These are phyloP conservation scores for Zygosaccharomyces gambellarensis DNA, from an alignment of 805 yeast species.

Conservation along the genomic window DNA sequence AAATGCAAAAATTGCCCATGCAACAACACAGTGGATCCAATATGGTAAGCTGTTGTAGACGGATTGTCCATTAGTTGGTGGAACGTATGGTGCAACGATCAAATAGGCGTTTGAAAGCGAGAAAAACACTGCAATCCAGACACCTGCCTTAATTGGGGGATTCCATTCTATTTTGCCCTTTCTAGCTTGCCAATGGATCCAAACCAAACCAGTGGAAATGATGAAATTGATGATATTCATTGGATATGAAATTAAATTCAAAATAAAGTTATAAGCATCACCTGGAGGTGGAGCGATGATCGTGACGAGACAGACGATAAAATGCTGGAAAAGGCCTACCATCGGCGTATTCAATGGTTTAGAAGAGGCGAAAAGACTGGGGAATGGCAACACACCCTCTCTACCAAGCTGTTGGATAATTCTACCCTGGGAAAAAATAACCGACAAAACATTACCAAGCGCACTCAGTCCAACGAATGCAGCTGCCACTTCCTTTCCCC, in stretches of 20 bases:
- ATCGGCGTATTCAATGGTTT: slow-evolving; percentile 71
- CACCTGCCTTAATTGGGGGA: slow-evolving; percentile 65
- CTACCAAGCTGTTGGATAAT: slow-evolving; percentile 75
- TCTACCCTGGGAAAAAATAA: slow-evolving; percentile 77
- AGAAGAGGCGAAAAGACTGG: slow-evolving; percentile 63
- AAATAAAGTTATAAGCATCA: slow-evolving; percentile 77
- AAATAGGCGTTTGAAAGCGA: slow-evolving; percentile 60
- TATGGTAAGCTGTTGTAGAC: slow-evolving; percentile 71
- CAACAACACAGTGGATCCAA: slow-evolving; percentile 76
- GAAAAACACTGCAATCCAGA: slow-evolving; percentile 61
- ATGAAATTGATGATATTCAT: slow-evolving; percentile 67
- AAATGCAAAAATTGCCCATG: slow-evolving; percentile 65
- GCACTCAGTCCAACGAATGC: slow-evolving; percentile 80
- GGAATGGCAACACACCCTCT: slow-evolving; percentile 75
- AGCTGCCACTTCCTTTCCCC: slow-evolving; percentile 67
- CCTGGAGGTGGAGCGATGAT: slow-evolving; percentile 82
- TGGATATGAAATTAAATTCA: slow-evolving; percentile 78
- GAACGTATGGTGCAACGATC: slow-evolving; percentile 72
- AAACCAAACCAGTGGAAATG: slow-evolving; percentile 55
- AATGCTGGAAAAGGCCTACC: slow-evolving; percentile 70
- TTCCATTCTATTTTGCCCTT: slow-evolving; percentile 56
- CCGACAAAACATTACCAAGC: slow-evolving; percentile 75
- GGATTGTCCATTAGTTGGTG: slow-evolving; percentile 60
- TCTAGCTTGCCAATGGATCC: slow-evolving; percentile 47
- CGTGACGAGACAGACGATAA: slow-evolving; percentile 67